Base-by-base conservation (phyloP, 495 filamentous ascomycete species). In the Rhypophila decipiens region DNA sequence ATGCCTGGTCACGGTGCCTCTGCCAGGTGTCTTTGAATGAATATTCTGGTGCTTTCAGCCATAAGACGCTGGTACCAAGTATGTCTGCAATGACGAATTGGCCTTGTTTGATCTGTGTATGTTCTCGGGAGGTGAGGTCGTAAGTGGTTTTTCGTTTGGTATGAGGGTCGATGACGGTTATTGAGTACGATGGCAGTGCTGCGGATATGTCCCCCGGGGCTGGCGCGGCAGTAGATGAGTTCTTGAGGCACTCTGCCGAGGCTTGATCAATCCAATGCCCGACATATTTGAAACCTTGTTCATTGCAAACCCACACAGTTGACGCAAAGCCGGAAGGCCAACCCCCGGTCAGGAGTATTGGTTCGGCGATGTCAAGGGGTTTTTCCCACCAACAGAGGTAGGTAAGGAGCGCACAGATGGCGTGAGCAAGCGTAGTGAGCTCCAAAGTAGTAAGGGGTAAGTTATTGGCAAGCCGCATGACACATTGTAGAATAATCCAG, bases 401-500 rank as follows among this genome's bases (percentile, higher is more conserved):
- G 19, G 67, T 50, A 10, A 58, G 7, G 1, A 68, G 19, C 11
- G 67, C 61, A 40, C 66, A 68, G 9, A 65, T 5, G 12, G 63
- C 63, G 47, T 72, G 66, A 1, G 57, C 63, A 12, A 69, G 37
- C 1, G 59, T 64, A 52, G 69, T 62, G 17, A 71, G 33, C 35
- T 73, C 68, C 2, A 73, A 43, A 5, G 70, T 27, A 4, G 61
- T 57, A 2, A 62, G 31, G 1, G 60, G 60, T 1, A 69, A 52
- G 0, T 39, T 29, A 5, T 33, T 7, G 3, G 34, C 46, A 3
- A 38, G 23, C 19, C 53, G 41, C 12, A 48, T 55, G 34, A 67
- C 46, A 50, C 47, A 50, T 18, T 70, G 63, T 1, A 66, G 10
- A 1, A 62, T 21, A 33, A 74, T 49, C 65, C 65, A 74, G 0